A percentile compares a stretch with the other conserved stretches of the same genome.
phyloP scores from a whole-genome alignment of 2,329 filamentous ascomycete species.

The Talaromyces marneffei region DNA sequence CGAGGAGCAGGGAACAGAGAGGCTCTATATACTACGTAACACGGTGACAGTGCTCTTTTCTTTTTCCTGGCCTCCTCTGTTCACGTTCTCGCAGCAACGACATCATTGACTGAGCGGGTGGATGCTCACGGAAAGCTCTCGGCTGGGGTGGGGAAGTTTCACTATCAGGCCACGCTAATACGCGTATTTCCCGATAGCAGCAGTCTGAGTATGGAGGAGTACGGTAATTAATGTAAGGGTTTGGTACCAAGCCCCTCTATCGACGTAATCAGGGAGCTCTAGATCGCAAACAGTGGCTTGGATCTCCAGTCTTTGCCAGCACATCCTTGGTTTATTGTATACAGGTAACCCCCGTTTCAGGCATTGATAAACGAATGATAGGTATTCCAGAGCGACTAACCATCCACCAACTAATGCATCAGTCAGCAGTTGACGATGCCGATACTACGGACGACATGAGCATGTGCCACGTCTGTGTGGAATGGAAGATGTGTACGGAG shows the following conservation, averaged over 20 bases:
- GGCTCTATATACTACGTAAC: neutral
- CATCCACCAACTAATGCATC: neutral
- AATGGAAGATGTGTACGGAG: neutral
- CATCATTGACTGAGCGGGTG: neutral
- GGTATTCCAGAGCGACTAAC: neutral
- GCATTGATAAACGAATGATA: neutral
- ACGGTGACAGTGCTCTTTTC: neutral
- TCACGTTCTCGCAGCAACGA: neutral
- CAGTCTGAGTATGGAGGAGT: neutral
- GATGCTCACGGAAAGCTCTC: neutral
- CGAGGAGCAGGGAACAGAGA: neutral
- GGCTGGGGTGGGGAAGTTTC: neutral
- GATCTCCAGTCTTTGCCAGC: neutral
- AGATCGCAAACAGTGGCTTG: neutral
- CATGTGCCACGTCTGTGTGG: neutral
- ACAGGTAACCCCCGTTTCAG: too few relatives aligned
- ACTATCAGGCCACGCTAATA: neutral
- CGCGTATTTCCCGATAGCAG: neutral
- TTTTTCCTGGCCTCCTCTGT: neutral
- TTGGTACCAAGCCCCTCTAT: neutral
- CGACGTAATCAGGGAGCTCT: neutral
- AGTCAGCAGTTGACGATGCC: neutral
- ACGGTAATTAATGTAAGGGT: neutral
- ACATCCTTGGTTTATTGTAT: neutral
- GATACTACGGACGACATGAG: neutral